Base-by-base conservation (phyloP, 768 basidiomycete species). In the Phallus indusiatus region DNA sequence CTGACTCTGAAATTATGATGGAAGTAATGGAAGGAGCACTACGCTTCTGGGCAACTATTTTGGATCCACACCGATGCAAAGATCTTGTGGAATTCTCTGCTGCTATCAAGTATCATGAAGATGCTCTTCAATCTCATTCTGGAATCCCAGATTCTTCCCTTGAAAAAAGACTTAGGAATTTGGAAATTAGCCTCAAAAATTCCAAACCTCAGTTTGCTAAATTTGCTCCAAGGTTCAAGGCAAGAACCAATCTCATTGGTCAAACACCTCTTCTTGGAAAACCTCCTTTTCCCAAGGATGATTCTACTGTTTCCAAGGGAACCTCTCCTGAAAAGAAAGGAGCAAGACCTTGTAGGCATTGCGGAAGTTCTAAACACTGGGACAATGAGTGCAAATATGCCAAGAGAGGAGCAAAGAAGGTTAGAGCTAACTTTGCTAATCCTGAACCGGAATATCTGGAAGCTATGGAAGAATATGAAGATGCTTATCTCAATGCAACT, bases 1-100 rank as follows among this genome's bases (percentile, higher is more conserved):
- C 59, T 2, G 70, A 74, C 49, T 62, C 67, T 1, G 71, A 74
- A 52, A n/a, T 71, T 1, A 75, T 75, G 14, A 60, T 64, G 18
- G 69, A 73, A 53, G 64, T 75, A 12, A 73, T 74, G 72, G 66
- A 66, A 10, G 68, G 69, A 2, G 71, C 68, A 21, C 73, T 73
- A 0, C 11, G 66, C 0, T 53, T 53, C 9, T 74, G 72, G 73
- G 64, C 59, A 8, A 65, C 66, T 17, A 59, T 64, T 18, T 58
- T 63, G 18, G 62, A 63, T 22, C 48, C 61, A 47, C 56, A 60
- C 0, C 0, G 50, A 0, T 65, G 64, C 42, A 2, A 11, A 0
- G 53, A 16, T 24, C 34, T 55, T 0, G 21, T 47, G 10, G 65
- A 66, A 20, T 59, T 68, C n/a, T 64, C 65, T 52, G 18, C 35